Evolutionary conservation across 306 rosid species (phyloP), one percentile per base, ranked within the genome.

Genomic region (Lathyrus sativus): DNA sequence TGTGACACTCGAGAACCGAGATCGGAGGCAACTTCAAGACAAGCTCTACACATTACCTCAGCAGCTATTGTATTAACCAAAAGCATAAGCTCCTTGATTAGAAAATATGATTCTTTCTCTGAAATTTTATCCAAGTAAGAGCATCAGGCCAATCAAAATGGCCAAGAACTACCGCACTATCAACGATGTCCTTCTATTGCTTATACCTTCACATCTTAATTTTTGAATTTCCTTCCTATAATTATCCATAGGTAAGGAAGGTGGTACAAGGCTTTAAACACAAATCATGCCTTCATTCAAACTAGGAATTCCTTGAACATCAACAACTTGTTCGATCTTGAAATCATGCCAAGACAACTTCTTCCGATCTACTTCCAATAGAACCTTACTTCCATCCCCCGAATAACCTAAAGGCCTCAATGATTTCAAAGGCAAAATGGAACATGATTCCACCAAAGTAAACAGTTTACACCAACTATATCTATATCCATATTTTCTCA

Each of bases 371-470:
- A 57, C 67, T 61, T 83, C 88, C 41, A 91, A 63, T 19, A 89
- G 65, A 55, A 91, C 75, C 75, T 77, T 65, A 1, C 11, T 0
- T 2, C 84, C 79, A 64, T 68, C 79, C 13, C 58, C 73, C 0
- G 95, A 89, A 68, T 76, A 85, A 48, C 84, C 55, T 53, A 91
- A 61, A 14, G 96, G 97, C 81, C 71, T 85, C 50, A 89, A 54
- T 57, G 41, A 73, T 67, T 69, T 82, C 9, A 70, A 48, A 2
- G 81, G 26, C 44, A 65, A 64, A 12, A 63, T 2, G 2, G 37
- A 64, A 39, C n/a, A 65, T 6, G 68, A 8, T 11, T 68, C 78
- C 35, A 56, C 29, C 11, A 88, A 65, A 9, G 60, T 78, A 13
- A 87, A 59, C 51, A 85, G 14, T n/a, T n/a, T n/a, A n/a, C n/a